Base-by-base conservation (phyloP, 2,329 filamentous ascomycete genomes). In the Diaporthe nobilis region DNA sequence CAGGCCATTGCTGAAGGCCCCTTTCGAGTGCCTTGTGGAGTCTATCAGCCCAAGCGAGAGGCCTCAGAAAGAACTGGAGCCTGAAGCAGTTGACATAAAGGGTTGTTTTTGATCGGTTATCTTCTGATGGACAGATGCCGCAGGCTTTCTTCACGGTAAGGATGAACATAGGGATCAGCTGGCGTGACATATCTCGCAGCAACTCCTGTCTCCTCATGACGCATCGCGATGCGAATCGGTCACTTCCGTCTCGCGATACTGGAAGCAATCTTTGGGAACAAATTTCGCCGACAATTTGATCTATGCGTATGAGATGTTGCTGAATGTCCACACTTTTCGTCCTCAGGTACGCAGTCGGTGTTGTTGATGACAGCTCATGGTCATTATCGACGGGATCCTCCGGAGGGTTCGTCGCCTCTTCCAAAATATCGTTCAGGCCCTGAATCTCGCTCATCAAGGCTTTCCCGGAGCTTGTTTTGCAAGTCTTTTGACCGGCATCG, bases 161-260 rank as follows among this genome's bases (percentile, higher is more conserved):
- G 10, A 77, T 58, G 42, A 77, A 70, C 60, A 77, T 74, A 13
- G 75, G 76, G 20, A 77, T 73, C 31, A 77, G 57, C 17, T 70
- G 53, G 4, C 49, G 57, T 15, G 71, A 68, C 20, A 76, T 60
- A 28, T 76, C 75, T 12, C 57, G 49, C 42, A 77, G 31, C 42
- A 71, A 15, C 7, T 15, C 25, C 42, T 42, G 44, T 28, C 70
- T 71, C 55, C 2, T 39, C 28, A 71, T 44, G 47, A 71, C 17
- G 13, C 22, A 31, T 39, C 37, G 53, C 22, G 15, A 15, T 25
- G 1, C 17, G n/a, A 70, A 22, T 1, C 31, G 15, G 20, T 71
- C 17, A n/a, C 28, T 28, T 31, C 31, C 39, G 28, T 49, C 22
- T n/a, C 9, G 47, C 13, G 71, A 25, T 7, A 39, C 31, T 53